These are phyloP conservation scores for Carex sylvatica DNA, from an alignment of 202 grass and related monocot species.

Conservation along the genomic window DNA sequence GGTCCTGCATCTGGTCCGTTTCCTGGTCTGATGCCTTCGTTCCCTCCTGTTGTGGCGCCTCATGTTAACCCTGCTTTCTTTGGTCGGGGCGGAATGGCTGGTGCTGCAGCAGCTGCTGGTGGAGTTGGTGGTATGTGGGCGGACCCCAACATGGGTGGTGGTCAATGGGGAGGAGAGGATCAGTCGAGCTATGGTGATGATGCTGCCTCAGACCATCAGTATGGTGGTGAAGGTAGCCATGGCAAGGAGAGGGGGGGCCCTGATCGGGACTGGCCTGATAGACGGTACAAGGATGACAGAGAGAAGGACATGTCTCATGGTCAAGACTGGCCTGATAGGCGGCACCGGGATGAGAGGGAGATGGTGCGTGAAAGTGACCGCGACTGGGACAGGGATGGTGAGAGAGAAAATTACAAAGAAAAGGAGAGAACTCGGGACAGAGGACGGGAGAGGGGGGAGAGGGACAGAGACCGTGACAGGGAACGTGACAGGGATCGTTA, in stretches of 20 bases:
- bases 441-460: constrained; percentile 45
- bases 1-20: constrained; percentile 51
- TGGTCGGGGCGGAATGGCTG: constrained; percentile 47
- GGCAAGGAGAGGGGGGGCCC: constrained; percentile 50
- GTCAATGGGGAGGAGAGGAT: constrained; percentile 52
- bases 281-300: constrained; percentile 36
- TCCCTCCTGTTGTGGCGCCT: constrained; percentile 59
- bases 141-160: constrained; percentile 50
- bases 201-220: constrained; percentile 64
- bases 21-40: constrained; percentile 64
- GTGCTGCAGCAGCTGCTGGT: constrained; percentile 26
- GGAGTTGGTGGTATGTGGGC: constrained; percentile 62
- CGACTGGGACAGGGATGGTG: constrained; percentile 48
- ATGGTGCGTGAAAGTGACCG: constrained; percentile 40
- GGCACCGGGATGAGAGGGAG: constrained; percentile 46
- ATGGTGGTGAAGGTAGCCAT: constrained; percentile 53
- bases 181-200: constrained; percentile 75
- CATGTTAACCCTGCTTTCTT: constrained; percentile 81
- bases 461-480: constrained; percentile 40
- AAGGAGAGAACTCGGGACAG: constrained; percentile 46
- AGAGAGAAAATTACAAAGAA: constrained; percentile 52
- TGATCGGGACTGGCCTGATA: constrained; percentile 51
- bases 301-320: constrained; percentile 38
- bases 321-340: constrained; percentile 56
- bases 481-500: constrained; percentile 59